Evolutionary conservation across 805 yeast species (phyloP), one percentile per base, ranked within the genome.

Genomic region (Saccharomycopsis schoenii): DNA sequence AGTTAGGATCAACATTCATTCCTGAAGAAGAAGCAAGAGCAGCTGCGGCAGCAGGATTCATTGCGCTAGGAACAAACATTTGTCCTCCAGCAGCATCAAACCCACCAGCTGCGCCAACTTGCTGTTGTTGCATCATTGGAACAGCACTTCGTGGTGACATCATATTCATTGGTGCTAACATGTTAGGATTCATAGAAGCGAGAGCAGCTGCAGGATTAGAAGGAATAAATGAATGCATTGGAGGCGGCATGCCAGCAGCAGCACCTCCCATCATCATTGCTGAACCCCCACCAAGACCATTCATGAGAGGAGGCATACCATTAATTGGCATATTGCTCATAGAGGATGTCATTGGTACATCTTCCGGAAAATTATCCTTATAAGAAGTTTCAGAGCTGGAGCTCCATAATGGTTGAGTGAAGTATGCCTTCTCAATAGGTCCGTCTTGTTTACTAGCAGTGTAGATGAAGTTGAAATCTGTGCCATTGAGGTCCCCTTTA

Each of bases 341-440:
- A 29, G 39, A 36, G 17, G 57, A 17, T 5, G 39, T 21, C 52
- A 57, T 34, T 11, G 42, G 56, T 1, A 47, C 43, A 14, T 58
- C 59, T 24, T 54, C 76, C 1, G 84, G 80, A 72, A 84, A 83
- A 47, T 81, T 70, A 17, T 75, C 72, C 60, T 76, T 79, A 71
- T 83, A 82, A 1, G 86, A 76, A 61, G 80, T 83, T 54, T 82
- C 87, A 25, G 80, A 71, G 1, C 84, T 82, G 56, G 79, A 73
- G 24, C 78, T 76, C 96, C 96, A 88, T 0, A 92, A 85, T 58
- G 96, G 96, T 10, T 89, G 85, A 0, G 93, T 85, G 50, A 77
- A 77, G 70, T 80, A 89, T 6, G 94, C 84, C 66, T 77, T 82
- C 66, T 85, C 91, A 63, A 85, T 75, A 24, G 47, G 37, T 1